Evolutionary conservation across 1,139 yeast species (phyloP).

Genomic region (Protomyces pachydermus): DNA sequence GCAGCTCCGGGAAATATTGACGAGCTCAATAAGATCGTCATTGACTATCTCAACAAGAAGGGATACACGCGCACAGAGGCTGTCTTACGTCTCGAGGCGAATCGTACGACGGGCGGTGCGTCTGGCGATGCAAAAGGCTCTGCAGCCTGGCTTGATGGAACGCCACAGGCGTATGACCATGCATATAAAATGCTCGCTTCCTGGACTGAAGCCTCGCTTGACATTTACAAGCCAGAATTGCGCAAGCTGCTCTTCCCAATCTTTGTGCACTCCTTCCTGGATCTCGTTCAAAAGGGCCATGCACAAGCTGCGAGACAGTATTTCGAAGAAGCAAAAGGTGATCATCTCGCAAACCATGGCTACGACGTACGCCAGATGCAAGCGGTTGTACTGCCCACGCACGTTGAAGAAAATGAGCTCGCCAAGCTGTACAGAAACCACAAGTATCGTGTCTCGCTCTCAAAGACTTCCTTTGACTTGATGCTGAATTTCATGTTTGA

Average conservation of each 20-base stretch:
- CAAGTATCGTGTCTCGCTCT: constrained; percentile 69
- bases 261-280: constrained; percentile 81
- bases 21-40: constrained; percentile 80
- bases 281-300: constrained; percentile 42
- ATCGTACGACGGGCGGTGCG: constrained; percentile 31
- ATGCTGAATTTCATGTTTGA: constrained; percentile 83
- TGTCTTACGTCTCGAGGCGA: constrained; percentile 75
- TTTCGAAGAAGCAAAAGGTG: constrained; percentile 67
- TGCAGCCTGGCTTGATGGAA: constrained; percentile 41
- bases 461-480: constrained; percentile 79
- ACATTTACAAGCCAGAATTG: constrained; percentile 77
- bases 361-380: constrained; percentile 67
- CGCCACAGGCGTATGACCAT: constrained; percentile 66
- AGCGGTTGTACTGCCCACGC: constrained; percentile 73
- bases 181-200: constrained; percentile 75
- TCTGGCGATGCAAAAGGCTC: constrained; percentile 27
- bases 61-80: constrained; percentile 95
- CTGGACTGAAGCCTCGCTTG: constrained; percentile 90
- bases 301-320: constrained; percentile 60
- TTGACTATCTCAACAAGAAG: constrained; percentile 85
- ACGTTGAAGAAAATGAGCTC: constrained; percentile 72
- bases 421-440: constrained; percentile 69
- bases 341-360: constrained; percentile 72
- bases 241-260: constrained; percentile 80
- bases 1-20: constrained; percentile 22